A percentile compares a stretch with the other conserved stretches of the same genome.
Conservation (phyloP, 164 flowering plant species). For the Dillenia suffruticosa region DNA sequence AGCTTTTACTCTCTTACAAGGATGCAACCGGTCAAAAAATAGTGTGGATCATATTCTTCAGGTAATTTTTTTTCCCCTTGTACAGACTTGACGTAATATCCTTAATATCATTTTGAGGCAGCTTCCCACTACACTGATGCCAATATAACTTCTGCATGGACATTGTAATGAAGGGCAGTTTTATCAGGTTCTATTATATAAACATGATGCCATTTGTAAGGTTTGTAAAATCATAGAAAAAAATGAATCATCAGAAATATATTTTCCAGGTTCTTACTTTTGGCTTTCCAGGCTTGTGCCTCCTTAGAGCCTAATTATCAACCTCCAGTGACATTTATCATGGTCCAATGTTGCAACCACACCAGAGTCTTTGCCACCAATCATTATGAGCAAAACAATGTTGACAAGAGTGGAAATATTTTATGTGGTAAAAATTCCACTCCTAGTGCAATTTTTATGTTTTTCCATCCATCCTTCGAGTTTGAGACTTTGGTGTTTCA, state of each 20-base stretch:
- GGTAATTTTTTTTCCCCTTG: conserved; percentile 18
- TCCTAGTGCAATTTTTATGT: not conserved
- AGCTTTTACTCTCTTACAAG: conserved; percentile 50
- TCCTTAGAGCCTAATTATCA: conserved; percentile 33
- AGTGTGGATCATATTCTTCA: conserved; percentile 55
- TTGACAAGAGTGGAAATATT: conserved; percentile 42
- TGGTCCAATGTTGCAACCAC: conserved; percentile 47
- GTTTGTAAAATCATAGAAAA: conserved; percentile 12
- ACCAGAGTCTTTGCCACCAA: conserved; percentile 32
- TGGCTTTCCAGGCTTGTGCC: conserved; percentile 30
- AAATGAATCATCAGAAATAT: no score
- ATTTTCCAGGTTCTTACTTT: not conserved
- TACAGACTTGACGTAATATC: not conserved
- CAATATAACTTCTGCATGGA: conserved; percentile 23
- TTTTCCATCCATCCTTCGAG: not conserved
- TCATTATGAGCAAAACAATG: not conserved
- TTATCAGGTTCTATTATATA: conserved; percentile 45
- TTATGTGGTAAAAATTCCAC: conserved; percentile 28
- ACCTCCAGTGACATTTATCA: conserved; percentile 42
- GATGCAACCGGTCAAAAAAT: conserved; percentile 61
- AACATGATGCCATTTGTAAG: conserved; percentile 53
- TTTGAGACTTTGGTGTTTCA: not conserved
- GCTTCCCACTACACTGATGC: no score
- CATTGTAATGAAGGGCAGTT: conserved; percentile 58
- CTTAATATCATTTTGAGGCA: no score